A percentile compares a stretch with the other conserved stretches of the same genome.
These are phyloP conservation scores for Rhizophora mangle DNA, from an alignment of 345 rosid species.

Conservation along the genomic window DNA sequence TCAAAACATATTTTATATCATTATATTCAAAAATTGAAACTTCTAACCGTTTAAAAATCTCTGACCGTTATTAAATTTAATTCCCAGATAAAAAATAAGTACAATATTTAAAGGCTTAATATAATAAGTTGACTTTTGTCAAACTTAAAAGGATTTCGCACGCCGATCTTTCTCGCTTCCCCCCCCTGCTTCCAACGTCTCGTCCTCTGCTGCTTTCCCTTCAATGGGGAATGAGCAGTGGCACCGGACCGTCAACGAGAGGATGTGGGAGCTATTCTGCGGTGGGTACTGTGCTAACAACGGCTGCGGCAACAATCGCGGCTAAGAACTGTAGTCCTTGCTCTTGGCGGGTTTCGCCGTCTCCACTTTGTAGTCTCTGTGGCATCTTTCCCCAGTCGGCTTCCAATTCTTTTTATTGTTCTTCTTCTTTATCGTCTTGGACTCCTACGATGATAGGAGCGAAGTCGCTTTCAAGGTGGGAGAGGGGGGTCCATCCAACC, in stretches of 20 bases:
- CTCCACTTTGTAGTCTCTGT: constrained; percentile 65
- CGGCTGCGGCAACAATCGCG: constrained; percentile 76
- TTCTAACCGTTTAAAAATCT: too few species aligned
- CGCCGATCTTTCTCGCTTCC: too few species aligned
- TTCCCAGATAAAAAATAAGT: too few species aligned
- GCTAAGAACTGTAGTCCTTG: constrained; percentile 84
- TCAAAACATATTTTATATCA: too few species aligned
- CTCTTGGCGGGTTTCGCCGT: constrained; percentile 86
- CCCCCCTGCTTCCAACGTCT: too few species aligned
- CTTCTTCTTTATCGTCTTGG: constrained; percentile 36
- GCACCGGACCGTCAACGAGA: constrained; percentile 72
- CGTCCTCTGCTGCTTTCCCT: too few species aligned
- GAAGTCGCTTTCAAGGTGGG: constrained; percentile 55
- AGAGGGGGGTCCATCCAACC: constrained; percentile 79
- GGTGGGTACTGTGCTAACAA: constrained; percentile 84
- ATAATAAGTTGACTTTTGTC: too few species aligned
- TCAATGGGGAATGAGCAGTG: constrained; percentile 35
- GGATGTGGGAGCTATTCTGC: constrained; percentile 98
- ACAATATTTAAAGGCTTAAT: too few species aligned
- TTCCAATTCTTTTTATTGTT: constrained; percentile 11
- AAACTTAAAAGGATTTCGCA: too few species aligned
- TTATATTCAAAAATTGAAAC: too few species aligned
- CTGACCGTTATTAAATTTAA: too few species aligned
- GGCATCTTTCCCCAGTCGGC: constrained; percentile 55
- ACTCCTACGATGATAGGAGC: constrained; percentile 41